Percentiles rank a stretch among this genome's conserved stretches.
These are phyloP conservation scores for Silene uniflora DNA, from an alignment of 148 eudicot genomes.

Conservation along the genomic window DNA sequence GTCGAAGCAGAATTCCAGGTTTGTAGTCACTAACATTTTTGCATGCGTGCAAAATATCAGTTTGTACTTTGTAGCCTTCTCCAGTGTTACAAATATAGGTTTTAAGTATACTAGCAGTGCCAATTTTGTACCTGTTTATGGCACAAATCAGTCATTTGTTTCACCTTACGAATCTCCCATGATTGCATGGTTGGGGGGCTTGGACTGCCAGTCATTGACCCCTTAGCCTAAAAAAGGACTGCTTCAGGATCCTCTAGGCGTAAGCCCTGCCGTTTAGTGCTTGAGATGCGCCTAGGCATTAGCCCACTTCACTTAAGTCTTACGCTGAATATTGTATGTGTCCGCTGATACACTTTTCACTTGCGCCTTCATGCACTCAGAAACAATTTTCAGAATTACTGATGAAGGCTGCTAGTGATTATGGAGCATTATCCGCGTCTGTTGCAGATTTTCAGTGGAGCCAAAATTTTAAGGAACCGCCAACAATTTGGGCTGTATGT, in stretches of 20 bases:
- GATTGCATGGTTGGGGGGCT: neutral
- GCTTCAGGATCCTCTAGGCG: too few relatives aligned
- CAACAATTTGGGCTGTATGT: constrained; percentile 83
- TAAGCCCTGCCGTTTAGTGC: too few relatives aligned
- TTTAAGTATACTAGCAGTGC: neutral
- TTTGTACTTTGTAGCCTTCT: neutral
- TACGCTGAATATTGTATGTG: neutral
- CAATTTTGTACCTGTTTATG: neutral
- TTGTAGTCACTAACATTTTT: constrained; percentile 14
- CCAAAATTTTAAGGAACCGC: constrained; percentile 96
- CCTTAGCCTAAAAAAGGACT: neutral
- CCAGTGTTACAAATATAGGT: neutral
- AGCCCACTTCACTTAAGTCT: too few relatives aligned
- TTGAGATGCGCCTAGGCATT: too few relatives aligned
- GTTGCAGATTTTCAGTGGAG: constrained; percentile 95
- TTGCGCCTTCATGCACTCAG: constrained; percentile 37
- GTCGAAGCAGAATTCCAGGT: constrained; percentile 99
- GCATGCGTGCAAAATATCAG: neutral
- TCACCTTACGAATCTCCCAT: neutral
- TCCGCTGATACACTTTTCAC: constrained; percentile 7
- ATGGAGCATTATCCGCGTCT: constrained; percentile 90
- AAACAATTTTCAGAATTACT: constrained; percentile 93
- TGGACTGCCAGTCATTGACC: neutral
- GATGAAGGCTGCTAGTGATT: constrained; percentile 99
- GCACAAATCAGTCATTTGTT: neutral